A percentile compares a stretch with the other conserved stretches of the same genome.
These are phyloP conservation scores for Leccinum uliginosum DNA, from an alignment of 768 basidiomycete species.

Conservation along the genomic window DNA sequence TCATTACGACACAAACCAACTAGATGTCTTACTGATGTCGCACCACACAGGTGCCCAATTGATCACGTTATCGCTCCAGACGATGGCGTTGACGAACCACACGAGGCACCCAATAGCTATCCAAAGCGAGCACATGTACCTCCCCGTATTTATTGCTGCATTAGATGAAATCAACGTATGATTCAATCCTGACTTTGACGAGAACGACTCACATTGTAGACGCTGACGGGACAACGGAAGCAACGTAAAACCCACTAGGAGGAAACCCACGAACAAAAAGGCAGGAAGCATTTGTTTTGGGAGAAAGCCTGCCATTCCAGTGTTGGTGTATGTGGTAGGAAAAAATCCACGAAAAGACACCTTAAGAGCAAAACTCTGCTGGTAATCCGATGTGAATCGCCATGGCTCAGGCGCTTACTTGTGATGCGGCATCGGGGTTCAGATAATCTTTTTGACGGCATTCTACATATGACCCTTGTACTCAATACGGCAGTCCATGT, in stretches of 20 bases:
- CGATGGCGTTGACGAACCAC: constrained; percentile 33
- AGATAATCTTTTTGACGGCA: neutral
- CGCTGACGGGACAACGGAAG: constrained; percentile 40
- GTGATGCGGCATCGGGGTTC: neutral
- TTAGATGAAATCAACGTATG: neutral
- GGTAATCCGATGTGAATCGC: neutral
- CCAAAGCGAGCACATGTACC: constrained; percentile 34
- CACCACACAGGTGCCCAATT: constrained; percentile 46
- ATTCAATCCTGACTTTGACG: neutral
- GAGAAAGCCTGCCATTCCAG: neutral
- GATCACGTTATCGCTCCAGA: constrained; percentile 34
- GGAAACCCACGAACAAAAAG: constrained; percentile 34
- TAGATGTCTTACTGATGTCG: constrained; percentile 41
- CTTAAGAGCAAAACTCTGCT: neutral
- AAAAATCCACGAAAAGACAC: neutral
- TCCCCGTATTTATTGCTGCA: constrained; percentile 31
- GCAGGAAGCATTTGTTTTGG: constrained; percentile 8
- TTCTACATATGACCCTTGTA: neutral
- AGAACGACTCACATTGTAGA: constrained; percentile 32
- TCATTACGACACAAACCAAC: neutral
- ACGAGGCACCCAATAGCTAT: constrained; percentile 24
- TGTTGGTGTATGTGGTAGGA: neutral
- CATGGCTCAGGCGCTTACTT: neutral
- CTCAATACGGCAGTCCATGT: neutral
- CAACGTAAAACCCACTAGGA: constrained; percentile 40